A percentile compares a stretch with the other conserved stretches of the same genome.
Evolutionary conservation across 208 protist genomes (phyloP).

Genomic region (Acanthamoeba sp.): DNA sequence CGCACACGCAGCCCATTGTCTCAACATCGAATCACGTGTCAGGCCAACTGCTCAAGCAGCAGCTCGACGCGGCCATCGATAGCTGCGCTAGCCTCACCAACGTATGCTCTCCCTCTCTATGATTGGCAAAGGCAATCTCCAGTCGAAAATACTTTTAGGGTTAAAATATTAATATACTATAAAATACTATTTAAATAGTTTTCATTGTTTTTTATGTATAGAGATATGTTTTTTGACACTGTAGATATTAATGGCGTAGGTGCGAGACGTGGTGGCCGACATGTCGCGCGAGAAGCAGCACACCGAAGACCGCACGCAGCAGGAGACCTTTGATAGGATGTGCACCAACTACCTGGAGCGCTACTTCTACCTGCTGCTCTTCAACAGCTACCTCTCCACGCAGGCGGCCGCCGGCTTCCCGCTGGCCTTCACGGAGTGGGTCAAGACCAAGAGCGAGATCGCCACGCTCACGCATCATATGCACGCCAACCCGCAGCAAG

Average conservation of each 20-base stretch:
- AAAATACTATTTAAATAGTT: too few species aligned
- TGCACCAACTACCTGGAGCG: slow-evolving; percentile 78
- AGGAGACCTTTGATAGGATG: slow-evolving; percentile 55
- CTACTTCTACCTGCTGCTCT: slow-evolving; percentile 79
- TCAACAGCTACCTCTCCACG: slow-evolving; percentile 72
- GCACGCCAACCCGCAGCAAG: slow-evolving; percentile 42
- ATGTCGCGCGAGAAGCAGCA: slow-evolving; percentile 11
- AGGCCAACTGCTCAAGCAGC: slow-evolving; percentile 69
- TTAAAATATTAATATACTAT: too few species aligned
- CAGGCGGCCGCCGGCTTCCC: not conserved
- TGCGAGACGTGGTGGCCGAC: slow-evolving; percentile 32
- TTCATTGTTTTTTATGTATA: too few species aligned
- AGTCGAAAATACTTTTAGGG: too few species aligned
- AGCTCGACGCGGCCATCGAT: slow-evolving; percentile 53
- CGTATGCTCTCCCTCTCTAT: too few species aligned
- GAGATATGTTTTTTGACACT: too few species aligned
- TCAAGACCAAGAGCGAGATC: slow-evolving; percentile 71
- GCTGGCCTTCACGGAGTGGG: slow-evolving; percentile 63
- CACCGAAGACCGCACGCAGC: slow-evolving; percentile 10
- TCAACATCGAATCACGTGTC: not conserved
- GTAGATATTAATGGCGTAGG: too few species aligned
- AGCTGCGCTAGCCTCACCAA: not conserved
- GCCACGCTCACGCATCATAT: slow-evolving; percentile 72
- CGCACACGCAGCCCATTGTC: too few species aligned
- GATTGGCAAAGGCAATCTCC: too few species aligned